These are phyloP conservation scores for Fusarium fracticaudum DNA, from an alignment of 2,329 filamentous ascomycete genomes.

Conservation along the genomic window DNA sequence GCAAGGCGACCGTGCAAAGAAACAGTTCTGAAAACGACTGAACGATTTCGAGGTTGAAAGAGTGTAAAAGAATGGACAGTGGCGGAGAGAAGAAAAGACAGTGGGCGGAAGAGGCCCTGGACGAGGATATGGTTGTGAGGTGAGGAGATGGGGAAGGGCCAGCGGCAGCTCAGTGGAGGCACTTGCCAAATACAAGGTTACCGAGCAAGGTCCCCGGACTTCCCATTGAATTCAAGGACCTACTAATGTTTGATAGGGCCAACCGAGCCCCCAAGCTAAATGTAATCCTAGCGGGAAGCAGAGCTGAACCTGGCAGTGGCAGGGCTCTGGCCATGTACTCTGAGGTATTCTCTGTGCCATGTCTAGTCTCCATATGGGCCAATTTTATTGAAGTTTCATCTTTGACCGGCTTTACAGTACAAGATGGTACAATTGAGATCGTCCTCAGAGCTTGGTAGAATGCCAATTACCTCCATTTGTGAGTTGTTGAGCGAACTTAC, in stretches of 20 bases:
- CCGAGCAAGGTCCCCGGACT: conserved; percentile 25
- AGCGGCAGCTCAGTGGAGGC: conserved; percentile 9
- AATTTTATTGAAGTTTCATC: conserved; percentile 17
- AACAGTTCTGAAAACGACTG: conserved; percentile 33
- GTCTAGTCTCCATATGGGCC: neutral
- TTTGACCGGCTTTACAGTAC: conserved; percentile 7
- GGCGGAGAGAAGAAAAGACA: conserved; percentile 9
- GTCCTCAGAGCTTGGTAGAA: neutral
- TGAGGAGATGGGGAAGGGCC: conserved; percentile 22
- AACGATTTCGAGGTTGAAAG: conserved; percentile 21
- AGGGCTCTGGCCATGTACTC: conserved; percentile 8
- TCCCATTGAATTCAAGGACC: conserved; percentile 13
- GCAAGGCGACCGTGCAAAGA: conserved; percentile 33
- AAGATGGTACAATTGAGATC: neutral
- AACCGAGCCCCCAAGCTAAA: conserved; percentile 21
- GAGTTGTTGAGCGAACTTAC: neutral
- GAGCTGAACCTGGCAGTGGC: conserved; percentile 25
- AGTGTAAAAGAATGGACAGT: conserved; percentile 23
- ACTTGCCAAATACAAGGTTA: conserved; percentile 5
- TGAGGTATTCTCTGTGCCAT: conserved; percentile 9
- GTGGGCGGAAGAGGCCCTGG: conserved; percentile 13
- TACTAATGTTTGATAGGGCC: conserved; percentile 33
- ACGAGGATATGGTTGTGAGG: conserved; percentile 23
- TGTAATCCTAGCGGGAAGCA: conserved; percentile 7
- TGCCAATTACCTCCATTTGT: neutral